Conservation (phyloP, 2,329 filamentous ascomycete species). For the Nothopassalora personata region DNA sequence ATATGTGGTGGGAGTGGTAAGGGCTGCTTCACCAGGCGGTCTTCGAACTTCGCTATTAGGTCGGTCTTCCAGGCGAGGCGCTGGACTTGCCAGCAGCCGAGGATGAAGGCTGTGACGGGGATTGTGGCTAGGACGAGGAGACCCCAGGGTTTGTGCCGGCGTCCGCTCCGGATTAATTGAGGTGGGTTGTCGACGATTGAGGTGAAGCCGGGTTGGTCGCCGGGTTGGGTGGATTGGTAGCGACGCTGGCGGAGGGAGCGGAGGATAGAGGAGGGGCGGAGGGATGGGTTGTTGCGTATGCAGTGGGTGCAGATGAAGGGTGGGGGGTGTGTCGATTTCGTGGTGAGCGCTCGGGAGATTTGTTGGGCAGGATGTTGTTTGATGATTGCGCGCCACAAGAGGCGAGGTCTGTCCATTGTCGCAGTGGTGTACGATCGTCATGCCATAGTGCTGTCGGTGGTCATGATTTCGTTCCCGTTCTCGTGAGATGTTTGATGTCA, state of each 20-base stretch:
- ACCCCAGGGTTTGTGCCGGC: conserved; percentile 57
- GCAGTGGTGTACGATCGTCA: conserved; percentile 47
- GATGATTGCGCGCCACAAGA: conserved; percentile 13
- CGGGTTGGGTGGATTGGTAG: conserved; percentile 48
- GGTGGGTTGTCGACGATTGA: conserved; percentile 86
- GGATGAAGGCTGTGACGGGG: conserved; percentile 79
- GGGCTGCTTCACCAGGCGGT: conserved; percentile 79
- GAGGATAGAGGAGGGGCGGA: conserved; percentile 20
- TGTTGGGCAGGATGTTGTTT: conserved; percentile 7
- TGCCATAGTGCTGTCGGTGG: conserved; percentile 50
- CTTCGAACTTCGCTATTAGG: conserved; percentile 83
- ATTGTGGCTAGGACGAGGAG: conserved; percentile 55
- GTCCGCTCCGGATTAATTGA: conserved; percentile 67
- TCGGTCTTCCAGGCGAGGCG: conserved; percentile 91
- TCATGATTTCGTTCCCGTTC: conserved; percentile 46
- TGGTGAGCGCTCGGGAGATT: conserved; percentile 48
- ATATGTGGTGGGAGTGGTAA: conserved; percentile 78
- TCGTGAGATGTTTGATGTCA: conserved; percentile 32
- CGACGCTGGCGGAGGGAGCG: conserved; percentile 30
- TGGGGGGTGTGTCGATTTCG: conserved; percentile 40
- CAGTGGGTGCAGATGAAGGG: conserved; percentile 32
- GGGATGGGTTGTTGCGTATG: conserved; percentile 42
- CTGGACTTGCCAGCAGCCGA: conserved; percentile 94
- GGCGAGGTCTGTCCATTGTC: conserved; percentile 19
- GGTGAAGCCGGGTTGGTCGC: conserved; percentile 72